phyloP scores from a whole-genome alignment of 768 basidiomycete genomes.

The Ramaria sp. region DNA sequence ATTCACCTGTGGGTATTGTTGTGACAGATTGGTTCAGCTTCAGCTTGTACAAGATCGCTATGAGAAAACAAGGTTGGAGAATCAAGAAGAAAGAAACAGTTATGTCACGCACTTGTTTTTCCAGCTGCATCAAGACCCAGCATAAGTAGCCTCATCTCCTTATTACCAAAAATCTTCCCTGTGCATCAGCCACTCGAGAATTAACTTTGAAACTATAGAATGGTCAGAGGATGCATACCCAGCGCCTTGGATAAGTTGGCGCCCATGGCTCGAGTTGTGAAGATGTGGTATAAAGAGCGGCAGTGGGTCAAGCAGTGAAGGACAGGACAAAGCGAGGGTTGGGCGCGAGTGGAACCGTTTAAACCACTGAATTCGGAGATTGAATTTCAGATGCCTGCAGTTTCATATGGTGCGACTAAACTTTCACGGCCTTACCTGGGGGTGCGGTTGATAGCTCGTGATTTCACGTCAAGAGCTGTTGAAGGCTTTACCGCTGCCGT shows the following conservation, averaged over 20 bases:
- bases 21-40: slow-evolving; percentile 98
- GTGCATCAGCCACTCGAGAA: slow-evolving; percentile 8
- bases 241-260: slow-evolving; percentile 80
- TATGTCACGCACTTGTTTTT: slow-evolving; percentile 79
- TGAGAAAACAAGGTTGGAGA: slow-evolving; percentile 7
- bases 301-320: slow-evolving; percentile 9
- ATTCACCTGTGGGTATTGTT: slow-evolving; percentile 88
- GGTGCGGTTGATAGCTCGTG: not conserved
- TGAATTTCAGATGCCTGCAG: not conserved
- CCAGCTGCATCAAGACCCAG: slow-evolving; percentile 95
- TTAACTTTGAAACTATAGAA: slow-evolving; percentile 6
- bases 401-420: no score
- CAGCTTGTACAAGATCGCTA: slow-evolving; percentile 97
- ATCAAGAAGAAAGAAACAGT: slow-evolving; percentile 4
- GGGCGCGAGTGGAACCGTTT: not conserved
- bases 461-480: slow-evolving; percentile 33
- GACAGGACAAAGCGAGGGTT: not conserved
- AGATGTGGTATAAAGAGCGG: slow-evolving; percentile 11
- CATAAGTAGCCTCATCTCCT: slow-evolving; percentile 98
- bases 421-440: no score
- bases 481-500: slow-evolving; percentile 81
- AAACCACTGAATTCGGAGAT: not conserved
- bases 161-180: slow-evolving; percentile 96
- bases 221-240: slow-evolving; percentile 31
- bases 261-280: slow-evolving; percentile 45